phyloP scores from a whole-genome alignment of 2,329 filamentous ascomycete species.

The Alternaria solani region DNA sequence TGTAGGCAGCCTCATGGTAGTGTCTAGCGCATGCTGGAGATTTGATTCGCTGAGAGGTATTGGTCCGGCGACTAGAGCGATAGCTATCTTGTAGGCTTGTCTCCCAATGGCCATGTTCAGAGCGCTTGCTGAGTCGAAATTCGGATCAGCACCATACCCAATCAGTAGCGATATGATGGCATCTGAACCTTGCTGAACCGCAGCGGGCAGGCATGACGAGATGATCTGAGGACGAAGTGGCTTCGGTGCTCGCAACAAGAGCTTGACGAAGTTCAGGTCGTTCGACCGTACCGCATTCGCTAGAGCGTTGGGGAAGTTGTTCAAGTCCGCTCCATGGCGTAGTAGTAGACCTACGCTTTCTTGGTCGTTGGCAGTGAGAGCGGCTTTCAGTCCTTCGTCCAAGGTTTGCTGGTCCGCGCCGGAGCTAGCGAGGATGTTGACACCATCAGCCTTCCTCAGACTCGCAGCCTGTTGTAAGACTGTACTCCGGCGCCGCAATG shows the following conservation, averaged over 20 bases:
- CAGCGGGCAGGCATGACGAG: constrained; percentile 43
- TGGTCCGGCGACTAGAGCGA: constrained; percentile 41
- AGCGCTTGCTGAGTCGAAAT: constrained; percentile 45
- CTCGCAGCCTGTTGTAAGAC: constrained; percentile 48
- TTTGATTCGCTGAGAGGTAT: constrained; percentile 32
- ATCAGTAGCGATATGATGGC: constrained; percentile 40
- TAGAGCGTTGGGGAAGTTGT: constrained; percentile 42
- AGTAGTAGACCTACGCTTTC: constrained; percentile 44
- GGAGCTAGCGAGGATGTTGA: constrained; percentile 43
- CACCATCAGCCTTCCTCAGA: constrained; percentile 39
- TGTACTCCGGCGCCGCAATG: constrained; percentile 44
- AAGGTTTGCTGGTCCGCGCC: constrained; percentile 48
- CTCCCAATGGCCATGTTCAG: constrained; percentile 43
- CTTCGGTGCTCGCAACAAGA: constrained; percentile 46
- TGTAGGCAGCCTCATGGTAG: constrained; percentile 40
- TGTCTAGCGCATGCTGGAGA: constrained; percentile 41
- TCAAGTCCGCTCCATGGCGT: constrained; percentile 46
- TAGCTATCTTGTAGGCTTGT: constrained; percentile 40
- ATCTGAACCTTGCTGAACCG: constrained; percentile 44
- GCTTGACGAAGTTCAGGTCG: constrained; percentile 40
- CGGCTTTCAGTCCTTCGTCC: constrained; percentile 45
- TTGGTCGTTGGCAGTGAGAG: constrained; percentile 43
- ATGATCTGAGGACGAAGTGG: constrained; percentile 40
- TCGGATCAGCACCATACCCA: constrained; percentile 46
- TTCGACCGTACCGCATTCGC: constrained; percentile 43